Conservation (phyloP, 2,329 filamentous ascomycete species). For the Curvularia verruculosa region DNA sequence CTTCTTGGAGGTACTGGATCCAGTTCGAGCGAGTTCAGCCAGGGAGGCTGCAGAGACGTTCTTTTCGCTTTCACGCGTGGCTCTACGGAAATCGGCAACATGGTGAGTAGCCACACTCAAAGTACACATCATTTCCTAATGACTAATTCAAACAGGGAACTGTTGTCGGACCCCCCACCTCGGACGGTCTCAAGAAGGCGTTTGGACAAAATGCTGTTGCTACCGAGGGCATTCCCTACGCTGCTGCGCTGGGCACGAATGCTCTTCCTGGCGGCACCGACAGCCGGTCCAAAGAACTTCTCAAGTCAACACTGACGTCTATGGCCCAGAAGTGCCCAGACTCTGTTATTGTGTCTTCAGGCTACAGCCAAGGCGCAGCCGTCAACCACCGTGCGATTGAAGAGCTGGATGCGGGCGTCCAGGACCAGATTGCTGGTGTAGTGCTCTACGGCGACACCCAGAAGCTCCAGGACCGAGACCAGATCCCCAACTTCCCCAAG, state of each 20-base stretch:
- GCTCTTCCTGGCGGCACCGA: conserved; percentile 42
- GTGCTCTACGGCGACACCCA: conserved; percentile 57
- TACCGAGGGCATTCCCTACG: conserved; percentile 44
- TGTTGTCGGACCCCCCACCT: conserved; percentile 41
- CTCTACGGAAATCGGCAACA: conserved; percentile 57
- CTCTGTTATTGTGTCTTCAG: conserved; percentile 39
- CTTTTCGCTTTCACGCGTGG: conserved; percentile 59
- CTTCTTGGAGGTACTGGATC: conserved; percentile 26
- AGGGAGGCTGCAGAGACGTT: conserved; percentile 50
- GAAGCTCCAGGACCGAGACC: conserved; percentile 47
- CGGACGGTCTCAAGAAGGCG: conserved; percentile 35
- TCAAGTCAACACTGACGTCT: conserved; percentile 31
- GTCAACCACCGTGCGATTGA: conserved; percentile 45
- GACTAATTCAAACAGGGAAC: conserved; percentile 43
- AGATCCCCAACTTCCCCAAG: conserved; percentile 51
- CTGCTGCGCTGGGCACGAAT: conserved; percentile 36
- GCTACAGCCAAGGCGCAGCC: conserved; percentile 45
- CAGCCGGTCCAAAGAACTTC: conserved; percentile 23
- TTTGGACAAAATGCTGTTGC: conserved; percentile 38
- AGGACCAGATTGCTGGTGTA: conserved; percentile 49
- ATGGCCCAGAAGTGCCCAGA: conserved; percentile 43
- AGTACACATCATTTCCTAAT: background rate
- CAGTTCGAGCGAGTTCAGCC: conserved; percentile 49
- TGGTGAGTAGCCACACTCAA: conserved; percentile 43
- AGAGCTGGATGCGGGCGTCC: conserved; percentile 29